These are phyloP conservation scores for Microascus cirrosus DNA, from an alignment of 2,329 filamentous ascomycete genomes.

Conservation along the genomic window DNA sequence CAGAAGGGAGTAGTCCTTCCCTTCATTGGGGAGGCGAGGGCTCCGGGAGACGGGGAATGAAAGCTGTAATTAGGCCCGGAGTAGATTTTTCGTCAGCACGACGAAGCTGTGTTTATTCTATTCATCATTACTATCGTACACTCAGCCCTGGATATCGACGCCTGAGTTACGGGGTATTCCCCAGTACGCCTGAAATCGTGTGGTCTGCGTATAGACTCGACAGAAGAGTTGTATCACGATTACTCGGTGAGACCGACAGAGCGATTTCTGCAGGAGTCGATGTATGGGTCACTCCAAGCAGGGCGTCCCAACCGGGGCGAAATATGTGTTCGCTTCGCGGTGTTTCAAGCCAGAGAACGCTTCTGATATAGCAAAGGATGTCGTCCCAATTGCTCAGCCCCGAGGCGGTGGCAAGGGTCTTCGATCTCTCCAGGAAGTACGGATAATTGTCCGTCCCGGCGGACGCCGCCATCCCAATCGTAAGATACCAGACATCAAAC, in stretches of 20 bases:
- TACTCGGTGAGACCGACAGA: not conserved
- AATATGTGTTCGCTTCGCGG: constrained; percentile 10
- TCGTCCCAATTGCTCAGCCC: not conserved
- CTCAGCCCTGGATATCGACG: no score
- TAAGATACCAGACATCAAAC: constrained; percentile 28
- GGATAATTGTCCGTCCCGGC: constrained; percentile 13
- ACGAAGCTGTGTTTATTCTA: no score
- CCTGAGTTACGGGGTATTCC: no score
- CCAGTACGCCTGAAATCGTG: no score
- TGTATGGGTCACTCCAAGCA: not conserved
- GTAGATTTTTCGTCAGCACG: no score
- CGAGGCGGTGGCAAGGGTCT: not conserved
- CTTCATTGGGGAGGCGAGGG: no score
- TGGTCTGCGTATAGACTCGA: no score
- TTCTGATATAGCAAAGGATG: constrained; percentile 7
- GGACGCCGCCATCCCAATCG: constrained; percentile 26
- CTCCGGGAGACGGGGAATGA: no score
- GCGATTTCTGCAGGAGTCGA: not conserved
- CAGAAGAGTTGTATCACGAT: no score
- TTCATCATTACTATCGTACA: no score
- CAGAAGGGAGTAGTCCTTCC: no score
- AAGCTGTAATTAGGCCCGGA: no score
- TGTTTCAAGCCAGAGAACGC: constrained; percentile 18
- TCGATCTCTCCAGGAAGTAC: constrained; percentile 18
- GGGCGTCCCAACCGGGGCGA: constrained; percentile 15